These are phyloP conservation scores for Pseudotulostoma volvatum DNA, from an alignment of 495 filamentous ascomycete genomes.

Conservation along the genomic window DNA sequence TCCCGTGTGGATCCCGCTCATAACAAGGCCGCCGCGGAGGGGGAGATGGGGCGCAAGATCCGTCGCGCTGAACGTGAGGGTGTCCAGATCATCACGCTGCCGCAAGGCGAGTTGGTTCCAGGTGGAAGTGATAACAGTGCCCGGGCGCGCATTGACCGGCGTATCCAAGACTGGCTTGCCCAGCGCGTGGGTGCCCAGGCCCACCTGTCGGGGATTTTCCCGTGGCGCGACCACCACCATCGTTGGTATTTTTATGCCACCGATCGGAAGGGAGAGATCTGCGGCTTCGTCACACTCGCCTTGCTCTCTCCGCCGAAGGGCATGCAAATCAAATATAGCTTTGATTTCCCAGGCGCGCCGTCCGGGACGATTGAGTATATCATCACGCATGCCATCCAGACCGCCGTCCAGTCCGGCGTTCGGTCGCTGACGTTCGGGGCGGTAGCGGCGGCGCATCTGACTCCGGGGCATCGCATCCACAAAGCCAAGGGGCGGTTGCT, in stretches of 20 bases:
- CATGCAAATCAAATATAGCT: slow-evolving; percentile 76
- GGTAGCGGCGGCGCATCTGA: slow-evolving; percentile 49
- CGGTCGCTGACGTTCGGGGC: slow-evolving; percentile 64
- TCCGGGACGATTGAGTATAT: slow-evolving; percentile 66
- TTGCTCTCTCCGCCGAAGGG: slow-evolving; percentile 59
- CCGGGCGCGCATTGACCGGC: slow-evolving; percentile 45
- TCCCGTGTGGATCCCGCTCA: slow-evolving; percentile 53
- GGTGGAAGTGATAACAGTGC: slow-evolving; percentile 31
- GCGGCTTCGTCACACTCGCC: slow-evolving; percentile 55
- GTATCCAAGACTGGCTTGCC: slow-evolving; percentile 61
- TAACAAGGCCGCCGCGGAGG: slow-evolving; percentile 36
- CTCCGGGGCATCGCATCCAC: slow-evolving; percentile 57
- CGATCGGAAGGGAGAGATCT: slow-evolving; percentile 48
- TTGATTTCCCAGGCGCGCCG: slow-evolving; percentile 68
- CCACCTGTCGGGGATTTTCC: slow-evolving; percentile 68
- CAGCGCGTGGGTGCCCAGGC: slow-evolving; percentile 69
- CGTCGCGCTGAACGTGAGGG: slow-evolving; percentile 65
- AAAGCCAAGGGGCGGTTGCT: slow-evolving; percentile 58
- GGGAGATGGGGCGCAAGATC: slow-evolving; percentile 50
- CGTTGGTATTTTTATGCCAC: slow-evolving; percentile 67
- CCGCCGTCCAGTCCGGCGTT: slow-evolving; percentile 43
- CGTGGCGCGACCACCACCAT: slow-evolving; percentile 63
- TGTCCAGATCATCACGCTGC: slow-evolving; percentile 51
- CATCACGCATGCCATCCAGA: slow-evolving; percentile 60
- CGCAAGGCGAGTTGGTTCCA: slow-evolving; percentile 40